phyloP scores from a whole-genome alignment of 148 eudicot genomes.

The Silene uniflora region DNA sequence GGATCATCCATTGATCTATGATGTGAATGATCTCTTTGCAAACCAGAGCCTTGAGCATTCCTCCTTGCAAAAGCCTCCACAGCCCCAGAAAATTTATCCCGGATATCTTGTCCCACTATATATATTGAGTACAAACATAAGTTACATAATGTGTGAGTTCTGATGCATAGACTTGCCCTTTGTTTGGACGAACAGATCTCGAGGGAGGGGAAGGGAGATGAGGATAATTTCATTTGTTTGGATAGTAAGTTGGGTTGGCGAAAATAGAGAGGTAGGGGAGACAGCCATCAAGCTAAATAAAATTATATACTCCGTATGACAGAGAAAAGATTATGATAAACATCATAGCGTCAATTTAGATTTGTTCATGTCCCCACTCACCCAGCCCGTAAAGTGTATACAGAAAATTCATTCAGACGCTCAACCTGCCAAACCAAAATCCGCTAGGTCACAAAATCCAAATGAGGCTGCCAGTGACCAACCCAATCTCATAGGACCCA shows the following conservation, averaged over 20 bases:
- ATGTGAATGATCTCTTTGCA: slow-evolving; percentile 63
- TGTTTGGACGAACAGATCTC: not conserved
- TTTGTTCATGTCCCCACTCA: no score
- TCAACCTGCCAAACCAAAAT: not conserved
- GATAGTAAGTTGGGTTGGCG: not conserved
- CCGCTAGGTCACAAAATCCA: not conserved
- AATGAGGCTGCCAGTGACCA: not conserved
- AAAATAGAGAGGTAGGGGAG: not conserved
- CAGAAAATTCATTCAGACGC: no score
- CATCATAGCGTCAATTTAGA: no score
- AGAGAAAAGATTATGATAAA: not conserved
- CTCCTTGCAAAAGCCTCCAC: slow-evolving; percentile 73
- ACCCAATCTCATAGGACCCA: not conserved
- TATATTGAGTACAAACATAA: slow-evolving; percentile 8
- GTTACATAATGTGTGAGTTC: not conserved
- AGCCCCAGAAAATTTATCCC: slow-evolving; percentile 76
- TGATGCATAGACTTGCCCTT: not conserved
- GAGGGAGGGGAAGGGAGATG: not conserved
- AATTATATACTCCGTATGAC: no score
- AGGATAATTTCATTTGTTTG: not conserved
- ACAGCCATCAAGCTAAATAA: not conserved
- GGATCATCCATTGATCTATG: slow-evolving; percentile 58
- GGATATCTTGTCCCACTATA: slow-evolving; percentile 57
- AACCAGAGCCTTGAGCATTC: slow-evolving; percentile 43
- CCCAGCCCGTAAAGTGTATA: no score